Evolutionary conservation across 108 stramenopile species (phyloP).

Genomic region (Fistulifera pelliculosa): DNA sequence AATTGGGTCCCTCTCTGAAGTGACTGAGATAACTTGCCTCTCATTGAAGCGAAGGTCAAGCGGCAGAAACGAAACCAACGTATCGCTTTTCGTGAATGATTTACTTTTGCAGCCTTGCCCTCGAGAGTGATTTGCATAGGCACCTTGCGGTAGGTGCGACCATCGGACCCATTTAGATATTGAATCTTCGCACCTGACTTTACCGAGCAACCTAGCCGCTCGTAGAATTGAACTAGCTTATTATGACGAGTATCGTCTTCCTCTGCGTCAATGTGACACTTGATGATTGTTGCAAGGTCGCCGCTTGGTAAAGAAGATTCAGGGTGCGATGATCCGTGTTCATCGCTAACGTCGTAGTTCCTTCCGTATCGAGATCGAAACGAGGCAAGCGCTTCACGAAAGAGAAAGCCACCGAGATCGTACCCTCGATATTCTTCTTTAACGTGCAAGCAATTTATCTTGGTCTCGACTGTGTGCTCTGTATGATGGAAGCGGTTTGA

Average conservation of each 20-base stretch:
- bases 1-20: not conserved
- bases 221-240: conserved; percentile 50
- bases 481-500: not conserved
- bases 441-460: conserved; percentile 51
- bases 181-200: conserved; percentile 33
- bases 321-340: not conserved
- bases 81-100: not conserved
- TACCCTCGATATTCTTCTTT: conserved; percentile 44
- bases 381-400: conserved; percentile 33
- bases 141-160: conserved; percentile 49
- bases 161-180: conserved; percentile 60
- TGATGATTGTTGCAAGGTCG: not conserved
- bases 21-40: not conserved
- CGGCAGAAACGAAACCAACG: not conserved
- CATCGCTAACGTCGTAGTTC: not conserved
- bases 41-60: not conserved
- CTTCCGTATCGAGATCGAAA: conserved; percentile 20
- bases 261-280: conserved; percentile 46
- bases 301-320: too few species aligned
- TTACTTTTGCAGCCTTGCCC: not conserved
- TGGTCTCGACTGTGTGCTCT: conserved; percentile 24
- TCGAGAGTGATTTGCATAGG: conserved; percentile 38
- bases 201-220: conserved; percentile 38
- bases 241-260: conserved; percentile 50
- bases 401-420: conserved; percentile 54